Base-by-base conservation (phyloP, 2,329 filamentous ascomycete genomes). In the Tolypocladium album region DNA sequence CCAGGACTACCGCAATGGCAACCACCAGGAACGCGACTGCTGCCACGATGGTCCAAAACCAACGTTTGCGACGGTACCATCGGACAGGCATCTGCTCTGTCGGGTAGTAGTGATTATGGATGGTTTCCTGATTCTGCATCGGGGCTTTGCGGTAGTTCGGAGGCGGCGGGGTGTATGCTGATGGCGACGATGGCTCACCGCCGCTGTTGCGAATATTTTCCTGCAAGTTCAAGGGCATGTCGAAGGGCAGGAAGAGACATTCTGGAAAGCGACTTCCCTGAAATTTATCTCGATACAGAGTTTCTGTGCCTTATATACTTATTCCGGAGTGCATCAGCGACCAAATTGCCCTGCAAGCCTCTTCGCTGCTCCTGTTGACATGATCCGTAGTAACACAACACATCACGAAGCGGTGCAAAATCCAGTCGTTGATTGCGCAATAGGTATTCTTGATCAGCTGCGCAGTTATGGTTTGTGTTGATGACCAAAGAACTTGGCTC, bases 71-170 rank as follows among this genome's bases (percentile, higher is more conserved):
- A 15, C 63, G 63, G 57, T 64, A 65, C 64, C 63, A 65, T 1
- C 59, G 64, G 20, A 56, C 13, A 4, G 36, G 27, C 22, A 34
- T 38, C 20, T 8, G 55, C 20, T 36, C 40, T 6, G 36, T 31
- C 24, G 45, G 58, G 9, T 65, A 61, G 42, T 65, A 65, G 39
- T 65, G 62, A 60, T 65, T 65, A 39, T 64, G 61, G n/a, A 63
- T 38, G 3, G 59, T 39, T 6, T 60, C 62, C 17, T 50, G 45
- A 8, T 43, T 24, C 55, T 42, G 43, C 57, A 52, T 52, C 24
- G 43, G 43, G n/a, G 15, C 36, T 34, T 58, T 58, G 20, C 24
- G 43, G 36, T 58, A 58, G 38, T 58, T 58, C 5, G 57, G 57
- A 7, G 55, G 56, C 31, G 56, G 56, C 12, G 27, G 50, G 13